Base-by-base conservation (phyloP, 23 red algal species). In the Cyanidioschyzon merolae region DNA sequence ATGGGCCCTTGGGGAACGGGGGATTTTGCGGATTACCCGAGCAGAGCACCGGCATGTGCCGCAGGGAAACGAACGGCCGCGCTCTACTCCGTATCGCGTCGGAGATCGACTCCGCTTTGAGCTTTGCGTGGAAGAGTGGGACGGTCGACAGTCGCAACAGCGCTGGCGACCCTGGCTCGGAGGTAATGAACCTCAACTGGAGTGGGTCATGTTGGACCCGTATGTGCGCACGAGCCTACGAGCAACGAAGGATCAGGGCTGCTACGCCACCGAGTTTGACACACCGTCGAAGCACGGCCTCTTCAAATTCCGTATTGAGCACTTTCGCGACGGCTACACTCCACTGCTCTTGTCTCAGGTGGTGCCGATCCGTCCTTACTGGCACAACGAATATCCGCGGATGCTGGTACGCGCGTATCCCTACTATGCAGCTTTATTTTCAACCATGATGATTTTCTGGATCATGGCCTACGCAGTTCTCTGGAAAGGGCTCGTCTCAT, bases 341-440 rank as follows among this genome's bases (percentile, higher is more conserved):
- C 76, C 84, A 38, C 25, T 98, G 21, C 76, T 30, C 37, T 26
- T 89, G 37, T 39, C 76, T 12, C 32, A 89, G 29, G 83, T 80
- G 1, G 85, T 98, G 58, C 71, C 83, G 7, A 86, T 98, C 24
- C 82, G 85, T 38, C 94, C 94, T 1, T 98, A 82, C 67, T 80
- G 84, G 75, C 94, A 98, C 74, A 92, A 98, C 76, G 94, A 98
- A 71, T 98, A 92, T 81, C 80, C 85, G 58, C 54, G 94, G 0
- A 91, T 98, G 80, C 90, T 98, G 27, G 58, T 68, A 35, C 83
- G 87, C 78, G 94, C 94, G 18, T 88, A 87, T 34, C 94, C 94
- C 2, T 98, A 98, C 39, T 98, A 98, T 68, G 79, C 83, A 50
- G 68, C 79, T 34, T 37, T 57, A n/a, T 89, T 91, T 39, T 79